phyloP scores from a whole-genome alignment of 2,329 filamentous ascomycete species.

The Monilinia fructigena region DNA sequence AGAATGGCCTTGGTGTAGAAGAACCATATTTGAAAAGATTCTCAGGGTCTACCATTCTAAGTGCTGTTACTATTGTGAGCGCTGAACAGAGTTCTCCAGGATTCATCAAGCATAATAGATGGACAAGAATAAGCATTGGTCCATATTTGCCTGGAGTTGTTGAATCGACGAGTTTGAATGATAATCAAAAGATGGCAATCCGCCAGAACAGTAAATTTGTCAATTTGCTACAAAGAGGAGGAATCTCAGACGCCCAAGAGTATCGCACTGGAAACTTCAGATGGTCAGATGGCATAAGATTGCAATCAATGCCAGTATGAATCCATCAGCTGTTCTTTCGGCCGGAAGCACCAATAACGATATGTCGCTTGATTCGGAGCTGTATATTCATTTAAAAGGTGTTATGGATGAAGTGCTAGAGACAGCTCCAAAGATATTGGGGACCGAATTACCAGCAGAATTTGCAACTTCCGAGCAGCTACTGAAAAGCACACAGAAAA shows the following conservation, averaged over 20 bases:
- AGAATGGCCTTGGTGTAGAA: constrained; percentile 40
- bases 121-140: constrained; percentile 70
- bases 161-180: constrained; percentile 28
- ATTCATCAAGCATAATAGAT: constrained; percentile 66
- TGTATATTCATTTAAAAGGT: constrained; percentile 59
- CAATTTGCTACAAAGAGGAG: constrained; percentile 48
- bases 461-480: constrained; percentile 64
- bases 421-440: constrained; percentile 62
- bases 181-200: constrained; percentile 24
- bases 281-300: constrained; percentile 74
- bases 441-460: constrained; percentile 56
- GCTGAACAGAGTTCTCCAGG: constrained; percentile 65
- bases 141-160: constrained; percentile 57
- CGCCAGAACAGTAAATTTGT: constrained; percentile 47
- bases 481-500: constrained; percentile 61
- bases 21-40: constrained; percentile 63
- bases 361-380: constrained; percentile 63
- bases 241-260: constrained; percentile 63
- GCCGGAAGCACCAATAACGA: constrained; percentile 63
- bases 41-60: constrained; percentile 58
- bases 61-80: constrained; percentile 67
- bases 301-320: constrained; percentile 74
- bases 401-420: constrained; percentile 70
- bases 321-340: constrained; percentile 67
- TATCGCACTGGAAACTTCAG: constrained; percentile 66